Evolutionary conservation across 1,139 yeast genomes (phyloP).

Genomic region (Geotrichum aggregatum): DNA sequence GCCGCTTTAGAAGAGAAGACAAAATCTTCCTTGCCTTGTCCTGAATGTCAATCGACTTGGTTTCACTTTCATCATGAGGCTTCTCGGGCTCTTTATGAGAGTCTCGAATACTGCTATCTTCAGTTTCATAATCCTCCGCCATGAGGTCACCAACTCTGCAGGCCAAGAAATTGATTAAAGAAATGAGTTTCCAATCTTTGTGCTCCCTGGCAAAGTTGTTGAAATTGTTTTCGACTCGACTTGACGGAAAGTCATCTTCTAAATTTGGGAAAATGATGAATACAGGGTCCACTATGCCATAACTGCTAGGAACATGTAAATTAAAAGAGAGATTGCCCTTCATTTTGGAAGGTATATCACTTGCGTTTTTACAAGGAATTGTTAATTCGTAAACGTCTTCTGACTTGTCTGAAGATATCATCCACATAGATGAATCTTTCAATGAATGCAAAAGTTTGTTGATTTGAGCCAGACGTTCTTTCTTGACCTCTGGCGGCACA

Average conservation of each 20-base stretch:
- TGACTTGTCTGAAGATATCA: constrained; percentile 19
- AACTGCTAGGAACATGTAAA: constrained; percentile 32
- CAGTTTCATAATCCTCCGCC: constrained; percentile 16
- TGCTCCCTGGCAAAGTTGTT: constrained; percentile 30
- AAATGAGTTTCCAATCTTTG: constrained; percentile 33
- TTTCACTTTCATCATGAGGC: constrained; percentile 16
- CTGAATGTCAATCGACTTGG: constrained; percentile 24
- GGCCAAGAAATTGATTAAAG: constrained; percentile 34
- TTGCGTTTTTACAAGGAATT: neutral
- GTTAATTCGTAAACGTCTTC: constrained; percentile 15
- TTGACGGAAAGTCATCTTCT: constrained; percentile 26
- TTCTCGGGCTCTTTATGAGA: constrained; percentile 6
- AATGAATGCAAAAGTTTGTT: constrained; percentile 19
- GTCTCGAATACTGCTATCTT: neutral
- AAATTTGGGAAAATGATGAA: constrained; percentile 25
- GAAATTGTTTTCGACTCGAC: constrained; percentile 34
- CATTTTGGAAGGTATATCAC: constrained; percentile 21
- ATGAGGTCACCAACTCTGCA: constrained; percentile 29
- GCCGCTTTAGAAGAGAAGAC: constrained; percentile 7
- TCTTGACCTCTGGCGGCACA: constrained; percentile 17
- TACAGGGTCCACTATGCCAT: constrained; percentile 27
- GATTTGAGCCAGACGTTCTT: constrained; percentile 17
- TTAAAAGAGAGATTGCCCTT: constrained; percentile 23
- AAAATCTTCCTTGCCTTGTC: constrained; percentile 21
- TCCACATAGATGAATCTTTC: constrained; percentile 15